Evolutionary conservation across 768 basidiomycete species (phyloP), one percentile per base, ranked within the genome.

Genomic region (Mycena rosella): DNA sequence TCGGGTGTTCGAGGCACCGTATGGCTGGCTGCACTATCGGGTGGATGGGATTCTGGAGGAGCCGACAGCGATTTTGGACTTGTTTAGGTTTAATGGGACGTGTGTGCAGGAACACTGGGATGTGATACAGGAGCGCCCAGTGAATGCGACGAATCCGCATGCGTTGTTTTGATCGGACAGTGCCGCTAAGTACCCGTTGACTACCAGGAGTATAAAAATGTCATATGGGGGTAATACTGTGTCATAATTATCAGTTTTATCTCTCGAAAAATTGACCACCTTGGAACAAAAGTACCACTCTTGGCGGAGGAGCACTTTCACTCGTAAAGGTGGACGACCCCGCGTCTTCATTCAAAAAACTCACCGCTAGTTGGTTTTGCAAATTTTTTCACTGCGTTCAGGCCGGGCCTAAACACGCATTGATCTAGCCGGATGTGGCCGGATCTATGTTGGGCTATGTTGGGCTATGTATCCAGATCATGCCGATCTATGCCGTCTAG

Each of bases 1-100:
- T 51, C 45, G 47, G 59, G 59, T 44, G 47, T 60, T 60, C 36
- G 45, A 48, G 45, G 45, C 48, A 30, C 59, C 59, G 24, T 49
- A 60, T 51, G 59, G 59, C 30, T 60, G 59, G 59, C 47, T 60
- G 59, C 59, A 60, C 26, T 60, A 48, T 48, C 59, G 59, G 22
- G 48, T 60, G 45, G 59, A 60, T 51, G 47, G 48, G 34, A 22
- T 60, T 60, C 32, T 38, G 48, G 59, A 36, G 48, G 32, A 51
- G 59, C 59, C 48, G 48, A 48, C 59, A 40, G 59, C 59, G 30
- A 51, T 60, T 48, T 48, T 51, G 48, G 59, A 60, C 48, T 48
- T 60, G 48, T 51, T 60, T 51, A 60, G 59, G 59, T 60, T 60
- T 40, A 60, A 60, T 60, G 59, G 59, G 59, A 60, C 59, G 59